Evolutionary conservation across 2,329 filamentous ascomycete genomes (phyloP).

Genomic region (Aspergillus sp.): DNA sequence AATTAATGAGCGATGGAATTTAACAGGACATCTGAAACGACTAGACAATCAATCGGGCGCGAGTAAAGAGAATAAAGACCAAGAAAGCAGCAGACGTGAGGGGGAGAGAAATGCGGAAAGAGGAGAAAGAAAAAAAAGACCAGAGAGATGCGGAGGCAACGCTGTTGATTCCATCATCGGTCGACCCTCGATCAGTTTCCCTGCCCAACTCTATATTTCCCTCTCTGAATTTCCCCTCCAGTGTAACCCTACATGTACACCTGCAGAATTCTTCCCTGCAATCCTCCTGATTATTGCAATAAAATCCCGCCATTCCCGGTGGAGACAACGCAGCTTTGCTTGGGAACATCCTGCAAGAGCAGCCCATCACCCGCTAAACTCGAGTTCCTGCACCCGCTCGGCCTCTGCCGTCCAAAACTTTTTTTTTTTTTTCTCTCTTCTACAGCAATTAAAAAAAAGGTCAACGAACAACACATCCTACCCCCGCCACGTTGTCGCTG

Average conservation of each 20-base stretch:
- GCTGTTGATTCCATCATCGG: not conserved
- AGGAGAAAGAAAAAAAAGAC: too few relatives aligned
- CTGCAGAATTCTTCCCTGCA: not conserved
- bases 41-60: not conserved
- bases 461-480: not conserved
- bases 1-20: not conserved
- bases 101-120: not conserved
- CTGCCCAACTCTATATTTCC: too few relatives aligned
- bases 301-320: not conserved
- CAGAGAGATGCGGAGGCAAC: not conserved
- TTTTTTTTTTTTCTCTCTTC: not conserved
- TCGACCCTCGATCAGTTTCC: not conserved
- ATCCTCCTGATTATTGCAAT: not conserved
- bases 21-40: not conserved
- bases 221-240: too few relatives aligned
- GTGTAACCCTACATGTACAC: not conserved
- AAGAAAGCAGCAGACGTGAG: not conserved
- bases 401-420: not conserved
- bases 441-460: not conserved
- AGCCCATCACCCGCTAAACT: not conserved
- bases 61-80: not conserved
- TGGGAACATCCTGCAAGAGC: too few relatives aligned
- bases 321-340: slow-evolving; percentile 5
- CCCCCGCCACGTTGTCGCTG: slow-evolving; percentile 8
- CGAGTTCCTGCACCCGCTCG: not conserved